Percentiles rank a stretch among this genome's conserved stretches.
These are phyloP conservation scores for Plantago elongata DNA, from an alignment of 257 asterid species.

Conservation along the genomic window DNA sequence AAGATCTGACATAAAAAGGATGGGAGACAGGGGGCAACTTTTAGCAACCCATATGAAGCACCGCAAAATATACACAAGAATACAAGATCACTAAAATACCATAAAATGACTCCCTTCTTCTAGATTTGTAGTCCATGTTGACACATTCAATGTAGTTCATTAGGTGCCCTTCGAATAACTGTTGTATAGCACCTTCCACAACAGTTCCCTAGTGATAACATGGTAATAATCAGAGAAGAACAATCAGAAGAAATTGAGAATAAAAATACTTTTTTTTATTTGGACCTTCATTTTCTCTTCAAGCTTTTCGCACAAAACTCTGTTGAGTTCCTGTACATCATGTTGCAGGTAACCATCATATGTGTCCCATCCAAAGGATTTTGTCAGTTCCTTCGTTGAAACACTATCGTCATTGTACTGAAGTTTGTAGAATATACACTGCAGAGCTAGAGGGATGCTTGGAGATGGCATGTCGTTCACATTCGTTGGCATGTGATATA, in stretches of 20 bases:
- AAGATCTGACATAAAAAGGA: constrained; percentile 33
- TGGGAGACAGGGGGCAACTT: constrained; percentile 7
- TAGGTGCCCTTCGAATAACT: constrained; percentile 44
- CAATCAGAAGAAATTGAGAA: constrained; percentile 18
- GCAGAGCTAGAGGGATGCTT: constrained; percentile 49
- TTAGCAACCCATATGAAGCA: not conserved
- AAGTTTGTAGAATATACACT: constrained; percentile 49
- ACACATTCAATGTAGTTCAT: constrained; percentile 46
- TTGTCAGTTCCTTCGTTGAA: constrained; percentile 44
- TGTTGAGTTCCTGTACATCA: constrained; percentile 49
- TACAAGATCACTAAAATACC: constrained; percentile 25
- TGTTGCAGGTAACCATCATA: constrained; percentile 47
- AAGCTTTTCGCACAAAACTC: constrained; percentile 49
- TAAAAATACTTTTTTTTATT: constrained; percentile 10
- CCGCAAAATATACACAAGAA: not conserved
- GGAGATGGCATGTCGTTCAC: constrained; percentile 40
- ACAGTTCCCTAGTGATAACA: constrained; percentile 35
- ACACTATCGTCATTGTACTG: constrained; percentile 37
- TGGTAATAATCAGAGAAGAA: constrained; percentile 25
- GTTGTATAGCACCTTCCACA: constrained; percentile 41
- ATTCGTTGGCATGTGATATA: constrained; percentile 42
- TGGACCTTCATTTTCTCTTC: constrained; percentile 53
- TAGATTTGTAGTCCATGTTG: constrained; percentile 37
- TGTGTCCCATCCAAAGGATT: constrained; percentile 57
- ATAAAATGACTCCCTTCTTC: constrained; percentile 41